A percentile compares a stretch with the other conserved stretches of the same genome.
phyloP scores from a whole-genome alignment of 1,139 yeast genomes.

The Yamadazyma buinensis region DNA sequence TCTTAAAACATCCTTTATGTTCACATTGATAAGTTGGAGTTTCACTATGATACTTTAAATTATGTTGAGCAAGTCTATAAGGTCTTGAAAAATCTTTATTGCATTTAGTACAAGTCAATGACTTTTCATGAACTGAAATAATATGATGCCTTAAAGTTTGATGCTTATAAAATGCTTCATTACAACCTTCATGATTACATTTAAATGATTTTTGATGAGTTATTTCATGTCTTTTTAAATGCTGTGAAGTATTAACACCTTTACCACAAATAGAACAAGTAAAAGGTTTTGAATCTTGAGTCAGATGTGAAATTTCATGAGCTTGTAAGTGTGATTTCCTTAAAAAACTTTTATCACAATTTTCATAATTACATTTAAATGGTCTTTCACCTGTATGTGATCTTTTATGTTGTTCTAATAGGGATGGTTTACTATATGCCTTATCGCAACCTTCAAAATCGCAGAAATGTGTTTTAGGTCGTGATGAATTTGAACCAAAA shows the following conservation, averaged over 20 bases:
- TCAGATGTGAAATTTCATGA: constrained; percentile 62
- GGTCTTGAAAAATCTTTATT: constrained; percentile 59
- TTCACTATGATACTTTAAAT: constrained; percentile 54
- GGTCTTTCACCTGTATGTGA: constrained; percentile 81
- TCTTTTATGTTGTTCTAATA: constrained; percentile 76
- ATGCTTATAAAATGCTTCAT: constrained; percentile 69
- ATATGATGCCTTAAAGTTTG: constrained; percentile 76
- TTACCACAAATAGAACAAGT: constrained; percentile 75
- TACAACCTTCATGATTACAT: constrained; percentile 63
- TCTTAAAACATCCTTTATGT: constrained; percentile 52
- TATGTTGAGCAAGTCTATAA: constrained; percentile 58
- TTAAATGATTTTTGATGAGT: constrained; percentile 71
- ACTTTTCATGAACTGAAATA: constrained; percentile 54
- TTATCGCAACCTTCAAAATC: constrained; percentile 65
- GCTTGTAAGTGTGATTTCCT: constrained; percentile 77
- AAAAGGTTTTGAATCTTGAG: constrained; percentile 61
- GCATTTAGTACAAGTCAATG: constrained; percentile 55
- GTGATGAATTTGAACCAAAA: constrained; percentile 8
- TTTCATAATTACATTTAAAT: constrained; percentile 50
- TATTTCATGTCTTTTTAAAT: constrained; percentile 72
- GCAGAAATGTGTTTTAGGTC: constrained; percentile 61
- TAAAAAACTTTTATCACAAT: constrained; percentile 64
- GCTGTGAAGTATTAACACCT: constrained; percentile 81
- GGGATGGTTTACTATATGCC: constrained; percentile 76
- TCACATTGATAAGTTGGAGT: constrained; percentile 61